Evolutionary conservation across 345 rosid genomes (phyloP).

Genomic region (Linum usitatissimum): DNA sequence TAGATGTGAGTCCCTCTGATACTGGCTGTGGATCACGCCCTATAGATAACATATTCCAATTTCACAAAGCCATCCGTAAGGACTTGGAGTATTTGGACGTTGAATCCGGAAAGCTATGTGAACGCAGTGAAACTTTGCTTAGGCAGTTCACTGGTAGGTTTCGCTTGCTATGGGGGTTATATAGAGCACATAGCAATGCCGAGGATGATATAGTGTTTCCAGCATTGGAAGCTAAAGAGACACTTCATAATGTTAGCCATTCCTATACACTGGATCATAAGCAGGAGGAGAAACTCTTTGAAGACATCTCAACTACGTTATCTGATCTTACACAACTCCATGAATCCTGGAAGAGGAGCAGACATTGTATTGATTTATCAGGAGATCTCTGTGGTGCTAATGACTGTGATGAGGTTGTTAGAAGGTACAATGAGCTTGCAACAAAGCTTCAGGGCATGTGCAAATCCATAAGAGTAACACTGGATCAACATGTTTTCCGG

Average conservation of each 20-base stretch:
- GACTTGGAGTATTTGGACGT: constrained; percentile 54
- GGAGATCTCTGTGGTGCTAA: constrained; percentile 14
- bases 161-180: constrained; percentile 47
- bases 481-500: constrained; percentile 47
- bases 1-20: constrained; percentile 29
- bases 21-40: constrained; percentile 29
- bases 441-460: constrained; percentile 58
- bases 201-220: constrained; percentile 64
- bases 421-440: constrained; percentile 36
- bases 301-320: constrained; percentile 40
- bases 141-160: constrained; percentile 55
- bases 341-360: constrained; percentile 19
- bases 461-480: constrained; percentile 44
- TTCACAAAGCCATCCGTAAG: constrained; percentile 53
- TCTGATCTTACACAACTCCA: constrained; percentile 37
- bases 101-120: constrained; percentile 51
- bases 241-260: constrained; percentile 55
- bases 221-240: constrained; percentile 48
- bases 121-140: constrained; percentile 35
- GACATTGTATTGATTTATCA: constrained; percentile 11
- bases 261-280: constrained; percentile 53
- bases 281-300: constrained; percentile 51
- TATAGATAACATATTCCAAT: constrained; percentile 52
- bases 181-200: constrained; percentile 55
- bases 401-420: constrained; percentile 14